A percentile compares a stretch with the other conserved stretches of the same genome.
These are phyloP conservation scores for Xylaria hypoxylon DNA, from an alignment of 2,329 filamentous ascomycete genomes.

Conservation along the genomic window DNA sequence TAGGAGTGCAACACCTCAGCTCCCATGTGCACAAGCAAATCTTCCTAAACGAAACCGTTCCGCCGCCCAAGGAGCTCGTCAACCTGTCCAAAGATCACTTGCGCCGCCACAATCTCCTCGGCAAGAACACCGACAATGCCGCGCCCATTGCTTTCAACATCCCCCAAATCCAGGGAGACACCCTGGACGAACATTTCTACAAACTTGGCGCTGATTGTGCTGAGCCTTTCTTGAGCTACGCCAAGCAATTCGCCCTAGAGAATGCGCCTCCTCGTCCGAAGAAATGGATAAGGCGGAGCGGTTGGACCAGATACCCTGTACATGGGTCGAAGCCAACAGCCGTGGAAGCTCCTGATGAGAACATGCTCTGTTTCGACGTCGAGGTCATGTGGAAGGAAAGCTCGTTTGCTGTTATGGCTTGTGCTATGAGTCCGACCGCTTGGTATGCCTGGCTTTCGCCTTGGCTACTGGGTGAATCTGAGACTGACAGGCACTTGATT, in stretches of 20 bases:
- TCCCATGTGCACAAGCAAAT: conserved; percentile 83
- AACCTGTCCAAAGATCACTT: conserved; percentile 86
- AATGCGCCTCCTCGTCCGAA: conserved; percentile 69
- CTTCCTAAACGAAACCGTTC: conserved; percentile 70
- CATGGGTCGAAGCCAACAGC: conserved; percentile 75
- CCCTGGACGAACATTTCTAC: conserved; percentile 93
- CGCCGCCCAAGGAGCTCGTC: conserved; percentile 78
- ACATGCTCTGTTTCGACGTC: conserved; percentile 91
- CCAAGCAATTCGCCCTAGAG: conserved; percentile 78
- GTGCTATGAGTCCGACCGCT: conserved; percentile 85
- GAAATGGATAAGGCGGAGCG: conserved; percentile 82
- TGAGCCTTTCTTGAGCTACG: conserved; percentile 81
- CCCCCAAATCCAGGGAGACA: conserved; percentile 80
- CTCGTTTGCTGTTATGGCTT: conserved; percentile 95
- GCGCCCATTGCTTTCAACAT: conserved; percentile 87
- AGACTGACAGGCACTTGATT: conserved; percentile 82
- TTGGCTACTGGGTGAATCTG: conserved; percentile 87
- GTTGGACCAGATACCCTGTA: conserved; percentile 91
- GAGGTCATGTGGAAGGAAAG: conserved; percentile 97
- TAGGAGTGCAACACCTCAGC: conserved; percentile 94
- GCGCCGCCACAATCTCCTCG: conserved; percentile 83
- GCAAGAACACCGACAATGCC: conserved; percentile 85
- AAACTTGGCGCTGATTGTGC: conserved; percentile 87
- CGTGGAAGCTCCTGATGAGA: conserved; percentile 81
- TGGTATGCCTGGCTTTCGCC: conserved; percentile 99